Evolutionary conservation across 2,329 filamentous ascomycete species (phyloP).

Genomic region (Bipolaris cookei): DNA sequence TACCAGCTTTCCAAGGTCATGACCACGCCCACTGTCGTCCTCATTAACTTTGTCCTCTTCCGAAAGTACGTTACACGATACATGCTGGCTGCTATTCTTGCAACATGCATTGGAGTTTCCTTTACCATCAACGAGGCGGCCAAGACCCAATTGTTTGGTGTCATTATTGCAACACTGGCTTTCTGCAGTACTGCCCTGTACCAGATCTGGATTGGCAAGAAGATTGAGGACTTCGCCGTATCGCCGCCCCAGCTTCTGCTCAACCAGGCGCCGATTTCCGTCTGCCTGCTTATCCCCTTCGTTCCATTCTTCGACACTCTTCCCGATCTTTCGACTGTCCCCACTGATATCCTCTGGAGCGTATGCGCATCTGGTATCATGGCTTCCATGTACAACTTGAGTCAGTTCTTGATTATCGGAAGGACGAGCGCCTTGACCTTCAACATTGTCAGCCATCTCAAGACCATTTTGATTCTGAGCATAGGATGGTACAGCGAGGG

Average conservation of each 20-base stretch:
- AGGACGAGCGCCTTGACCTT: constrained; percentile 50
- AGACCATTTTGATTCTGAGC: constrained; percentile 55
- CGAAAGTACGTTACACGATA: constrained; percentile 51
- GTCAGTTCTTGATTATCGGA: constrained; percentile 53
- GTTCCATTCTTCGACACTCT: constrained; percentile 54
- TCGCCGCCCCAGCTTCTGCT: constrained; percentile 54
- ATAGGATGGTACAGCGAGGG: constrained; percentile 57
- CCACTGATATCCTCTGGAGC: constrained; percentile 50
- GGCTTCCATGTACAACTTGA: constrained; percentile 51
- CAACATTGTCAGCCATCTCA: constrained; percentile 53
- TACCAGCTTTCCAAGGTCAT: constrained; percentile 59
- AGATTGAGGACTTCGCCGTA: constrained; percentile 55
- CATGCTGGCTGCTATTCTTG: constrained; percentile 52
- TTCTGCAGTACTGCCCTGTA: constrained; percentile 56
- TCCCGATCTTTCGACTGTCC: constrained; percentile 47
- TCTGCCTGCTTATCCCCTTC: constrained; percentile 52
- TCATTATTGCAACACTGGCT: constrained; percentile 52
- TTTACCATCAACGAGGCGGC: constrained; percentile 53
- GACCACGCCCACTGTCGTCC: constrained; percentile 56
- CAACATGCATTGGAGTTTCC: constrained; percentile 53
- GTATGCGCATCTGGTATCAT: constrained; percentile 53
- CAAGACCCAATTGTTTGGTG: constrained; percentile 51
- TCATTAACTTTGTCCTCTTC: constrained; percentile 55
- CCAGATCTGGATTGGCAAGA: constrained; percentile 59
- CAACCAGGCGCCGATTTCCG: constrained; percentile 56